These are phyloP conservation scores for Coemansia furcata DNA, from an alignment of 192 early-diverging fungal genomes.

Conservation along the genomic window DNA sequence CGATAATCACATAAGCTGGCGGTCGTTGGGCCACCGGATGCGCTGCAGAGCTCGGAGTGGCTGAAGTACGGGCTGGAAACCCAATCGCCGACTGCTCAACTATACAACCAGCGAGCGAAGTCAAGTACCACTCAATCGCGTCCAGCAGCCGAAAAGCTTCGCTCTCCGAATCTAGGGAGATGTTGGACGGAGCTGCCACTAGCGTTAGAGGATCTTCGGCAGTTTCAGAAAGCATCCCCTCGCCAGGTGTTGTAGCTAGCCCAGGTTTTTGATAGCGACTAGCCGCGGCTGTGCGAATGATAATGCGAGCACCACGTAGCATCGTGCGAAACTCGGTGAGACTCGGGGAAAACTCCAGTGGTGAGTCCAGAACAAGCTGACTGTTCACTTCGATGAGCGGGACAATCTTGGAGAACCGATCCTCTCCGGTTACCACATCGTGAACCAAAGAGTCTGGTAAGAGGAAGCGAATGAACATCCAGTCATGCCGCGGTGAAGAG, in stretches of 20 bases:
- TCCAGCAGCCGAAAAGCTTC: conserved; percentile 3
- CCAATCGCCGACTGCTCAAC: conserved; percentile 26
- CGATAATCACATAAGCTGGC: conserved; percentile 39
- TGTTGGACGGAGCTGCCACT: not conserved
- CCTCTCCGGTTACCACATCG: not conserved
- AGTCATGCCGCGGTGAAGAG: conserved; percentile 10
- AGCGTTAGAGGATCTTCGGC: not conserved
- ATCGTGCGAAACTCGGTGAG: conserved; percentile 37
- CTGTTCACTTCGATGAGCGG: conserved; percentile 18
- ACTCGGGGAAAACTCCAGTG: conserved; percentile 10
- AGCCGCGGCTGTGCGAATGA: conserved; percentile 10
- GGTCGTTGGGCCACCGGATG: conserved; percentile 36
- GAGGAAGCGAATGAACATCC: conserved; percentile 24
- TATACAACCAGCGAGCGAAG: conserved; percentile 14
- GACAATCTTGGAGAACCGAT: not conserved
- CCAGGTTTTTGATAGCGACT: not conserved
- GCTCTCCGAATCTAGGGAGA: not conserved
- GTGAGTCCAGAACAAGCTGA: conserved; percentile 15
- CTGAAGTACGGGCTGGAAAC: conserved; percentile 11
- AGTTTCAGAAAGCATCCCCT: not conserved
- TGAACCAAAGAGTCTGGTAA: conserved; percentile 9
- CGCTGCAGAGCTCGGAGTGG: conserved; percentile 22
- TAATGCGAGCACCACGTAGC: conserved; percentile 37
- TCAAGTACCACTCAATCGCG: conserved; percentile 20
- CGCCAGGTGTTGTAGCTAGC: not conserved